A percentile compares a stretch with the other conserved stretches of the same genome.
These are phyloP conservation scores for Rhynchospora pubera DNA, from an alignment of 176 grass and related monocot genomes.

Conservation along the genomic window DNA sequence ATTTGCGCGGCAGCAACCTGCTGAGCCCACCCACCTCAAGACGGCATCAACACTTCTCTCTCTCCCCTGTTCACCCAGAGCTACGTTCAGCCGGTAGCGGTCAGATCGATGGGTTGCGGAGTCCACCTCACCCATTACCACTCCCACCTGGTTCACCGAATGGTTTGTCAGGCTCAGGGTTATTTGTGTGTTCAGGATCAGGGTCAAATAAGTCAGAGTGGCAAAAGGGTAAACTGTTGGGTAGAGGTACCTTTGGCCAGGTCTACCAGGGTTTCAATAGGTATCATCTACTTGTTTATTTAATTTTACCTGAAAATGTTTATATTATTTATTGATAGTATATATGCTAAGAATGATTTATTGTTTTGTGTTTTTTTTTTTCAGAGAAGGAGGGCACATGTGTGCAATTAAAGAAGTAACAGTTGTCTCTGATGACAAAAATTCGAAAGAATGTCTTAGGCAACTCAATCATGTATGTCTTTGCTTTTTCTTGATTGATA, in stretches of 20 bases:
- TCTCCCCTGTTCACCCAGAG: neutral
- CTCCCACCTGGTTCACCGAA: constrained; percentile 36
- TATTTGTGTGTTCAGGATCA: neutral
- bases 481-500: neutral
- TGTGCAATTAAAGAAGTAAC: constrained; percentile 99
- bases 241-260: constrained; percentile 85
- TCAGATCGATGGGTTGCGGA: constrained; percentile 47
- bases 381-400: constrained; percentile 80
- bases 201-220: constrained; percentile 39
- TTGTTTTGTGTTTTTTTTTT: constrained; percentile 8
- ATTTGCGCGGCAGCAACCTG: neutral
- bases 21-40: constrained; percentile 7
- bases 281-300: constrained; percentile 24
- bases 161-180: constrained; percentile 8
- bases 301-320: neutral
- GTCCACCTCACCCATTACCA: constrained; percentile 68
- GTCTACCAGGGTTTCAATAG: constrained; percentile 95
- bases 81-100: neutral
- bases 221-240: constrained; percentile 80
- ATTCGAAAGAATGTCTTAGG: constrained; percentile 90
- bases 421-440: constrained; percentile 88
- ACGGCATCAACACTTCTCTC: neutral
- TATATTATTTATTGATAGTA: neutral
- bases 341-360: neutral
- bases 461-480: constrained; percentile 74